A percentile compares a stretch with the other conserved stretches of the same genome.
Conservation (phyloP, 192 early-diverging fungal species). For the Mortierella claussenii region DNA sequence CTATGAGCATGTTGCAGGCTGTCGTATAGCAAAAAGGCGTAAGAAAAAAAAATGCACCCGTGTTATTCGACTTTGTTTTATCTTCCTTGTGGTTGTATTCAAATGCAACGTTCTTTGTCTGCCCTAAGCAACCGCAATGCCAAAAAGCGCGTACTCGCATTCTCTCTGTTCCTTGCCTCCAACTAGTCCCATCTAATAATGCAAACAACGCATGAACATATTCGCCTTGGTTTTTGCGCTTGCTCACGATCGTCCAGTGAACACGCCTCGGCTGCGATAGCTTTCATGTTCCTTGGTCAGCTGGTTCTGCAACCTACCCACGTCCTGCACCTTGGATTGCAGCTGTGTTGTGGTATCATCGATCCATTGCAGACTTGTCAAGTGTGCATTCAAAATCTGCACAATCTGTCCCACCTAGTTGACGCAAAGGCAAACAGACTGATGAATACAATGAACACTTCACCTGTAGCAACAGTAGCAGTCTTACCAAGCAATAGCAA, state of each 20-base stretch:
- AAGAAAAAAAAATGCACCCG: not conserved
- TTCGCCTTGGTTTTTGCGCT: not conserved
- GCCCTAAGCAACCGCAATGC: too few relatives aligned
- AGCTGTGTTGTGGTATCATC: conserved; percentile 72
- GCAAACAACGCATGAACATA: too few relatives aligned
- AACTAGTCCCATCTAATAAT: not conserved
- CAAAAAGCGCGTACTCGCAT: too few relatives aligned
- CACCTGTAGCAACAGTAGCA: not conserved
- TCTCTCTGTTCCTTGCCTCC: not conserved
- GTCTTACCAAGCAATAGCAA: not conserved
- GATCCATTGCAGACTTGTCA: conserved; percentile 94
- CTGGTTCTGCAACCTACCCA: conserved; percentile 55
- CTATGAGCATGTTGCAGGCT: too few relatives aligned
- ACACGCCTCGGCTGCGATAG: conserved; percentile 43
- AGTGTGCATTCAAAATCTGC: conserved; percentile 90
- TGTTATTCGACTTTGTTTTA: not conserved
- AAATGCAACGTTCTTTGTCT: not conserved
- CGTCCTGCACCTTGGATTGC: conserved; percentile 65
- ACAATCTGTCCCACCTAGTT: conserved; percentile 76
- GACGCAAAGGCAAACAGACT: not conserved
- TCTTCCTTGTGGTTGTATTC: not conserved
- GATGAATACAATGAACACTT: not conserved
- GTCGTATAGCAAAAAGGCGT: not conserved
- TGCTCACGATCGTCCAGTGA: conserved; percentile 24
- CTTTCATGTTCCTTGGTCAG: conserved; percentile 45